Conservation (phyloP, 345 rosid genomes). For the Rhodamnia argentea region DNA sequence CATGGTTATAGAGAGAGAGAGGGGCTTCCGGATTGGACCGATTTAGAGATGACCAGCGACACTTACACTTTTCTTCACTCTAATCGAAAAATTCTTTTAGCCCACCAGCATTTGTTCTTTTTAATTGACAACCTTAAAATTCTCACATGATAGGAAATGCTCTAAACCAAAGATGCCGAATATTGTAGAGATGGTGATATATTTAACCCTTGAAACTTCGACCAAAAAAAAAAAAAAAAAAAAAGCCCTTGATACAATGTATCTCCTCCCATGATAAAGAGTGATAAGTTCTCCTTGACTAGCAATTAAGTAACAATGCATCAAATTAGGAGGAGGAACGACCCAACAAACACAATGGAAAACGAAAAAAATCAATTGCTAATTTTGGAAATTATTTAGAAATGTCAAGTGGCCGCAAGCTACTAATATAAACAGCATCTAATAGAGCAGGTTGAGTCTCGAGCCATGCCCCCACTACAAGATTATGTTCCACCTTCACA, state of each 20-base stretch:
- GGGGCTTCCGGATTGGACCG: too few relatives aligned
- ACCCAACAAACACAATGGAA: background rate
- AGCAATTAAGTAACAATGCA: background rate
- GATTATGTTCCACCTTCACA: background rate
- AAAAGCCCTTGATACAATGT: background rate
- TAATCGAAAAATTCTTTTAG: background rate
- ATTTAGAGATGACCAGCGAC: rapidly evolving
- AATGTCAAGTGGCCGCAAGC: background rate
- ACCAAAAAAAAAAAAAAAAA: too few relatives aligned
- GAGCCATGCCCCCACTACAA: background rate
- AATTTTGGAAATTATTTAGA: background rate
- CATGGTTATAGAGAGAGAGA: background rate
- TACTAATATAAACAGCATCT: background rate
- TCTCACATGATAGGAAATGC: background rate
- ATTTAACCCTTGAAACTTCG: background rate
- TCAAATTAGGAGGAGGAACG: background rate
- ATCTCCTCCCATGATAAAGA: background rate
- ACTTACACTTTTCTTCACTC: background rate
- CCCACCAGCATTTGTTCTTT: background rate
- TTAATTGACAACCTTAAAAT: background rate
- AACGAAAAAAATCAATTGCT: background rate
- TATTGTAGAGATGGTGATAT: background rate
- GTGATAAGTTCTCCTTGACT: background rate
- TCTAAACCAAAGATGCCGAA: background rate
- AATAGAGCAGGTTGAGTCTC: background rate